Evolutionary conservation across 2,329 filamentous ascomycete species (phyloP).

Genomic region (Gnomoniopsis sp.): DNA sequence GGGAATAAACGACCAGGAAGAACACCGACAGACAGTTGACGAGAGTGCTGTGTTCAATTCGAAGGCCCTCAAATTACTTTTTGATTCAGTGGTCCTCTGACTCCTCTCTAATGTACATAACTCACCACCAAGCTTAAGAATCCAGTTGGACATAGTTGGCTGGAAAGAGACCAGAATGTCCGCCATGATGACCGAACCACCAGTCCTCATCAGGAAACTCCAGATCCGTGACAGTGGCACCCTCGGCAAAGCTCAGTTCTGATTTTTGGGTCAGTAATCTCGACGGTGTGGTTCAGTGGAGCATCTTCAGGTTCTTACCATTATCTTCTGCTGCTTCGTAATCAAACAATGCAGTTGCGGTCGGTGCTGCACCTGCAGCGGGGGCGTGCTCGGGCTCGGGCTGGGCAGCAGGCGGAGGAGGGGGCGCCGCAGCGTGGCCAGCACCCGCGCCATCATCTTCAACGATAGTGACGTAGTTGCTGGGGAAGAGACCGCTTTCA

Average conservation of each 20-base stretch:
- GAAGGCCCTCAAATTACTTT: no score
- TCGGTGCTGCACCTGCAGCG: conserved; percentile 47
- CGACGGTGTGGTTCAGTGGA: background rate
- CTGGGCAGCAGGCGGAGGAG: conserved; percentile 32
- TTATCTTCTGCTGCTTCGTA: conserved; percentile 98
- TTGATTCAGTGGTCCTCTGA: no score
- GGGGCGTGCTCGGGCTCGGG: conserved; percentile 37
- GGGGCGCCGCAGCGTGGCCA: conserved; percentile 25
- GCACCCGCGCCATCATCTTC: conserved; percentile 52
- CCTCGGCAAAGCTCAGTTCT: conserved; percentile 82
- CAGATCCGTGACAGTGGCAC: conserved; percentile 74
- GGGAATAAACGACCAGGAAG: no score
- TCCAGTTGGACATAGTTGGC: conserved; percentile 66
- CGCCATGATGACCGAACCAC: conserved; percentile 89
- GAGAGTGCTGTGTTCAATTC: no score
- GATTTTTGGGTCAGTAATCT: conserved; percentile 28
- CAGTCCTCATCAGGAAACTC: conserved; percentile 98
- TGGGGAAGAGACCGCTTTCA: conserved; percentile 84
- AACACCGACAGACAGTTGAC: no score
- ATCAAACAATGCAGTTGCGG: conserved; percentile 85
- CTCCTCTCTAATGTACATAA: background rate
- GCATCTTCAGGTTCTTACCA: conserved; percentile 39
- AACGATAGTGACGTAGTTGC: conserved; percentile 91
- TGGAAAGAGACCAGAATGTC: conserved; percentile 79
- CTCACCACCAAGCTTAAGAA: conserved; percentile 13